Conservation (phyloP, 768 basidiomycete genomes). For the Leccinum olivaceopallidum region DNA sequence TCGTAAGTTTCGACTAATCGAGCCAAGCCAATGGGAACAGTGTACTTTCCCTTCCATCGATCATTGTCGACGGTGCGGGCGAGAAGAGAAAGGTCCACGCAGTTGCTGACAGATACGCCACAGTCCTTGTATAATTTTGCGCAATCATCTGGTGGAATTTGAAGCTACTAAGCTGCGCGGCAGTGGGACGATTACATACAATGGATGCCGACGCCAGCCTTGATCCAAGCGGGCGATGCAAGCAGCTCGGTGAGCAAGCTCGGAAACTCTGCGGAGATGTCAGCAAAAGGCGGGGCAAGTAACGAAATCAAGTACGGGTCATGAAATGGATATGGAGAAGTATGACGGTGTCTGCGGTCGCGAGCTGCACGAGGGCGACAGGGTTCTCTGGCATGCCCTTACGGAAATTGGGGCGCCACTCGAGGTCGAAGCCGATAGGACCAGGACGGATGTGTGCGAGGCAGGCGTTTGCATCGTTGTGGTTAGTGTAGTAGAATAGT, state of each 20-base stretch:
- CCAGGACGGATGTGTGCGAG: constrained; percentile 26
- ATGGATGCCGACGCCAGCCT: constrained; percentile 77
- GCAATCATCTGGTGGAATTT: constrained; percentile 54
- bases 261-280: constrained; percentile 49
- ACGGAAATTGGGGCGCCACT: constrained; percentile 68
- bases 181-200: constrained; percentile 38
- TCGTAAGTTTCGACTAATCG: constrained; percentile 65
- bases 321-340: constrained; percentile 69
- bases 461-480: constrained; percentile 27
- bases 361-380: constrained; percentile 74
- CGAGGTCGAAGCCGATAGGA: constrained; percentile 68
- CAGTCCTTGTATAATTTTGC: constrained; percentile 57
- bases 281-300: background rate
- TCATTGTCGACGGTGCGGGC: constrained; percentile 70
- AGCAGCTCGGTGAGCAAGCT: constrained; percentile 51
- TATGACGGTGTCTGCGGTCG: constrained; percentile 52
- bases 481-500: constrained; percentile 36
- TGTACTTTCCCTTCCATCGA: constrained; percentile 73
- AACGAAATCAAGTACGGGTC: constrained; percentile 34
- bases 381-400: constrained; percentile 61
- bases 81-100: constrained; percentile 68
- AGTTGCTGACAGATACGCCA: constrained; percentile 46
- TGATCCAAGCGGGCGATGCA: constrained; percentile 51
- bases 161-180: background rate
- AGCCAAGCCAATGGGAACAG: constrained; percentile 58